Percentiles rank a stretch among this genome's conserved stretches.
These are phyloP conservation scores for Eucalyptus coolabah DNA, from an alignment of 345 rosid genomes.

Conservation along the genomic window DNA sequence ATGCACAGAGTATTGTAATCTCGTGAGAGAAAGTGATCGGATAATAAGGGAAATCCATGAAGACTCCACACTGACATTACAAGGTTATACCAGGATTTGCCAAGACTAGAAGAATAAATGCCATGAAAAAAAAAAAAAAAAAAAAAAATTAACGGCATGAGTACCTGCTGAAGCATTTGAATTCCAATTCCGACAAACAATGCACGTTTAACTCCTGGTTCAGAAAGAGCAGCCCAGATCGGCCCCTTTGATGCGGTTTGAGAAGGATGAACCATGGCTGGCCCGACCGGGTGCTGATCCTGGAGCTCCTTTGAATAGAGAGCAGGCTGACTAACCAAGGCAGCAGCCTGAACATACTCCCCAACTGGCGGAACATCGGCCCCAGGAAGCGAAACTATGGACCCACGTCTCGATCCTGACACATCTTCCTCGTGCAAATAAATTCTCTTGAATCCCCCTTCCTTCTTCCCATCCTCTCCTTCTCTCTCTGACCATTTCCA, in stretches of 20 bases:
- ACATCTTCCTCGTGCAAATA: slow-evolving; percentile 74
- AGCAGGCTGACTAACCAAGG: slow-evolving; percentile 71
- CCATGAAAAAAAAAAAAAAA: background rate
- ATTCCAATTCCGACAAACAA: slow-evolving; percentile 81
- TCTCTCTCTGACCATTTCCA: slow-evolving; percentile 73
- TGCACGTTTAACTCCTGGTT: slow-evolving; percentile 88
- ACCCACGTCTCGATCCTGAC: slow-evolving; percentile 69
- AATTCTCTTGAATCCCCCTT: slow-evolving; percentile 74
- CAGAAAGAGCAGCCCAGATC: slow-evolving; percentile 68
- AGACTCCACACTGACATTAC: background rate
- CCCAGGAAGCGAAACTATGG: slow-evolving; percentile 65
- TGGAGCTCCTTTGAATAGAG: slow-evolving; percentile 54
- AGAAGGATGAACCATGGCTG: slow-evolving; percentile 61
- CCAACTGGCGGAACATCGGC: slow-evolving; percentile 32
- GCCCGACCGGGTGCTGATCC: slow-evolving; percentile 45
- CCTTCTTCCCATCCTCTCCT: slow-evolving; percentile 61
- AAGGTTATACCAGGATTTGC: background rate
- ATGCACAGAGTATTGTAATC: background rate
- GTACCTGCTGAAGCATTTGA: slow-evolving; percentile 93
- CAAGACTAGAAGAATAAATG: background rate
- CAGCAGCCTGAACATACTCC: slow-evolving; percentile 80
- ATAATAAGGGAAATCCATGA: background rate
- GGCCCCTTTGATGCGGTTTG: slow-evolving; percentile 51
- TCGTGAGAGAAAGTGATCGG: background rate
- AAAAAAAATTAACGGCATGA: background rate